phyloP scores from a whole-genome alignment of 257 asterid genomes.

The Osmanthus fragrans region DNA sequence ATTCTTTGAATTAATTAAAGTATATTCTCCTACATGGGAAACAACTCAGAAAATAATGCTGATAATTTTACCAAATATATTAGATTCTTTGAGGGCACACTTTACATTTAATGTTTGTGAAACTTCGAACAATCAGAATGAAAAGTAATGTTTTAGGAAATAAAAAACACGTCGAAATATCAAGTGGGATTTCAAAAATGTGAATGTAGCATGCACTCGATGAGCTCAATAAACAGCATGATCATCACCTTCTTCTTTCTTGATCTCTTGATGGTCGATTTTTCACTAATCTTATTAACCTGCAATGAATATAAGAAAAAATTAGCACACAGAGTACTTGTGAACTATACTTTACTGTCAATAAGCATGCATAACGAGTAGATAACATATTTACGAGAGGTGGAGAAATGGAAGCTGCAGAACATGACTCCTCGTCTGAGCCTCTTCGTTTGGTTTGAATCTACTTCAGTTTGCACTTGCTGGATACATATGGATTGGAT shows the following conservation, averaged over 20 bases:
- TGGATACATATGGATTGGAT: too few species aligned
- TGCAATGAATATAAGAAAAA: slow-evolving; percentile 24
- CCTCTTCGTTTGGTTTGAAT: too few species aligned
- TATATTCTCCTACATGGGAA: too few species aligned
- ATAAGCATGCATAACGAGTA: not conserved
- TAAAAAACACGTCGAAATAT: not conserved
- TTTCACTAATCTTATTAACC: slow-evolving; percentile 38
- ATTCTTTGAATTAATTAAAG: too few species aligned
- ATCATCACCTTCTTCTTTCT: slow-evolving; percentile 60
- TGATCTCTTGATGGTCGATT: slow-evolving; percentile 44
- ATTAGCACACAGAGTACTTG: not conserved
- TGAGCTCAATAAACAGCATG: not conserved
- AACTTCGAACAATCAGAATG: not conserved
- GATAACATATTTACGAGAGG: not conserved
- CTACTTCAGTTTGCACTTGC: too few species aligned
- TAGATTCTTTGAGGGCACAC: not conserved
- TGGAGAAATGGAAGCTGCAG: too few species aligned
- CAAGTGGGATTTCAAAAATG: not conserved
- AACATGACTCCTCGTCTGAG: too few species aligned
- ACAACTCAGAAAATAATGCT: too few species aligned
- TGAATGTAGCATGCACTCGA: not conserved
- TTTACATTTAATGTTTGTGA: not conserved
- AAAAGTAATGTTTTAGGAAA: not conserved
- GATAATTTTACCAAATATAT: too few species aligned
- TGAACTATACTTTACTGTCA: not conserved